Base-by-base conservation (phyloP, 2,329 filamentous ascomycete genomes). In the Phialophora verrucosa region DNA sequence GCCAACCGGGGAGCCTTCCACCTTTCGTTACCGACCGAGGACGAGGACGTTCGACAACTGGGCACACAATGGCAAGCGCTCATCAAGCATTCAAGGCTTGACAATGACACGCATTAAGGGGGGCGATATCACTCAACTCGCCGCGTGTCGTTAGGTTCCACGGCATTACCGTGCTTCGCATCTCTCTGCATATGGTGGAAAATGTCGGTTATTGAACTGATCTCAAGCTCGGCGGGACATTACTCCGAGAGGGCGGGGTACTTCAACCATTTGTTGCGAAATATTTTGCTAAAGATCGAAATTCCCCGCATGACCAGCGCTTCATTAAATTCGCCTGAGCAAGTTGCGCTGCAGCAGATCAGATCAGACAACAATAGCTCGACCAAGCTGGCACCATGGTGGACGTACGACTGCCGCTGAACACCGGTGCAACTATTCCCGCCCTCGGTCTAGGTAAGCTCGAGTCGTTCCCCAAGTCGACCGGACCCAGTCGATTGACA, bases 391-490 rank as follows among this genome's bases (percentile, higher is more conserved):
- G 44, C 63, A 71, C 47, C 6, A 72, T 73, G 71, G 66, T 69
- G 20, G 70, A 73, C 59, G 68, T 68, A 8, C 59, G 20, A 14
- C 78, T 80, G 71, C 81, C 80, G 66, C 75, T 84, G 23, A 84
- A 83, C 72, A 83, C 81, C 17, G 81, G 82, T 10, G 79, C 79
- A 10, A 71, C 78, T 35, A 83, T 84, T 25, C 81, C 81, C 10
- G 80, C 81, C 50, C 72, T 85, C 44, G 83, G 83, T 4, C 83
- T 86, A 59, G 83, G 69, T 71, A 67, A 55, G 63, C 38, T 27
- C 4, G 10, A 3, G 38, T 25, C 56, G 14, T 47, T 20, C 20
- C 14, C 11, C 20, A 3, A 32, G 35, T 32, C 27, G 29, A 14
- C n/a, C 11, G 17, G 17, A 32, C 17, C 8, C 31, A 3, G n/a